Conservation (phyloP, 352 stramenopile species). For the Globisporangium heterothallicum region DNA sequence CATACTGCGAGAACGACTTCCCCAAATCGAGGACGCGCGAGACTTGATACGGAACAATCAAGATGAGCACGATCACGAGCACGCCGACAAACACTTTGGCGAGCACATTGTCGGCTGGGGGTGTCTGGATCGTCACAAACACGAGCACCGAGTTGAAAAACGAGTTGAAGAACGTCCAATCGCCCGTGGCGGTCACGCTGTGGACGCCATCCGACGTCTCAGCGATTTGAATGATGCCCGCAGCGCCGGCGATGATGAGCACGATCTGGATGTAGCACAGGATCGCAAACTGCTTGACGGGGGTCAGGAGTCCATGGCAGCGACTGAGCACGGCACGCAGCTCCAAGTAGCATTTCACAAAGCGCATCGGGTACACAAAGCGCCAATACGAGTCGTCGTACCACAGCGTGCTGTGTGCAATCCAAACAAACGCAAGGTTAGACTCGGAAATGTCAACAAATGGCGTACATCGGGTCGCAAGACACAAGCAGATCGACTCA, state of each 20-base stretch:
- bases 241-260: conserved; percentile 68
- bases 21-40: conserved; percentile 77
- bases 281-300: conserved; percentile 72
- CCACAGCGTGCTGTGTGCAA: conserved; percentile 80
- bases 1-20: conserved; percentile 66
- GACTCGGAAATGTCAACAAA: too few species aligned
- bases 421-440: too few species aligned
- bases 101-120: conserved; percentile 74
- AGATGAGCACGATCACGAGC: conserved; percentile 78
- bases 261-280: conserved; percentile 81
- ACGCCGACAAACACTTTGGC: conserved; percentile 78
- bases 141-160: conserved; percentile 88
- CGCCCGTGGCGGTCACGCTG: conserved; percentile 48
- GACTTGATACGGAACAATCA: conserved; percentile 84
- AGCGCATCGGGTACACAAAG: conserved; percentile 81
- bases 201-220: conserved; percentile 64
- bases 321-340: conserved; percentile 68
- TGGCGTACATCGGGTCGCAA: background rate
- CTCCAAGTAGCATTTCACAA: conserved; percentile 79
- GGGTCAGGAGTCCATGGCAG: conserved; percentile 75
- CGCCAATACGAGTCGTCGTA: conserved; percentile 70
- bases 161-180: conserved; percentile 87
- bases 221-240: conserved; percentile 80
- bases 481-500: conserved; percentile 22
- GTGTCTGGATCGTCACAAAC: conserved; percentile 84